Base-by-base conservation (phyloP, 2,329 filamentous ascomycete species). In the Trichoderma lentiforme region DNA sequence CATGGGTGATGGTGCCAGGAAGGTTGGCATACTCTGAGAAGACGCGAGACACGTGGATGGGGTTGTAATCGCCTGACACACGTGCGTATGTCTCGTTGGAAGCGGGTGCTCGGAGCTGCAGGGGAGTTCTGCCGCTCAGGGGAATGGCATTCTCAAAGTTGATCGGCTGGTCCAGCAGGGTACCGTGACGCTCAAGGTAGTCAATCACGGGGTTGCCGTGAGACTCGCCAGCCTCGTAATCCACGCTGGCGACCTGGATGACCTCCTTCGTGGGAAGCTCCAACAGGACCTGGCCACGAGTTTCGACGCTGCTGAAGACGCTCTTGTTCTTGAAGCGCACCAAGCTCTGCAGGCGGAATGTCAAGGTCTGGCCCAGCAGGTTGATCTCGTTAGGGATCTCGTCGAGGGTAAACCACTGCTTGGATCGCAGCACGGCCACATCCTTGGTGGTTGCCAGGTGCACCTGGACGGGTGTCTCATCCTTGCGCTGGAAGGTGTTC, bases 401-500 rank as follows among this genome's bases (percentile, higher is more conserved):
- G 76, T 98, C 94, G 60, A 97, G 85, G 75, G 91, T 90, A 86
- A 99, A 98, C 96, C 96, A 99, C 81, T 98, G 92, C 88, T 99
- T 99, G 28, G 95, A 98, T 78, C 93, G 92, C 64, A 99, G 88
- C 26, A 99, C 92, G 61, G 96, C 95, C 53, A 99, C 91, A 77
- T 99, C 97, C 84, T 96, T 97, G 79, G 89, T 91, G 3, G 94
- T 95, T 15, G 87, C 91, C 63, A 99, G 88, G 79, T 97, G 92
- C 32, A 99, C 86, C 83, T 99, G 93, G 87, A 98, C 96, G 1
- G 95, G 95, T 1, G 93, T 97, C 85, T 99, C 96, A 7, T 91
- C 89, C 88, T 98, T 98, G 80, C 96, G 93, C 84, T 98, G 95
- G 90, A 99, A 99, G 7, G 97, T 99, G 84, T 97, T 99, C 84